Conservation (phyloP, 176 grass and related monocot species). For the Saccharum spontaneum region DNA sequence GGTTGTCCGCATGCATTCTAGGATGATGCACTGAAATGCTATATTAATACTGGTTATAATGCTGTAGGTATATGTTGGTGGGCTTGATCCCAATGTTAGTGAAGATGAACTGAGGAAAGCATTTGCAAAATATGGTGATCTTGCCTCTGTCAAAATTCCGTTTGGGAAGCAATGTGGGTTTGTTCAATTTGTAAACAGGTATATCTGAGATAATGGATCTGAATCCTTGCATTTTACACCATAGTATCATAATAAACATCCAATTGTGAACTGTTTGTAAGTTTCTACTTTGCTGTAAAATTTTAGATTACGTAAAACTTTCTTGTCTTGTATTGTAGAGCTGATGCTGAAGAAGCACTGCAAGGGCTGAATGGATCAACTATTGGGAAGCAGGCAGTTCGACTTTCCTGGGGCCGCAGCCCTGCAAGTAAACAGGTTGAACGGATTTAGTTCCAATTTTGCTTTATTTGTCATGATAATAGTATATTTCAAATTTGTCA, state of each 20-base stretch:
- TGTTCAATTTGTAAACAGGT: constrained; percentile 94
- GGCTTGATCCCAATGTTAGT: constrained; percentile 69
- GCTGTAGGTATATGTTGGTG: constrained; percentile 88
- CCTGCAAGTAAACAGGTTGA: constrained; percentile 85
- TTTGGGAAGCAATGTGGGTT: constrained; percentile 92
- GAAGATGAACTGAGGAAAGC: constrained; percentile 88
- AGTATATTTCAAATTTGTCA: neutral
- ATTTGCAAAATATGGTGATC: constrained; percentile 85
- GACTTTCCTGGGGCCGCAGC: constrained; percentile 93
- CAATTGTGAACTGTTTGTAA: neutral
- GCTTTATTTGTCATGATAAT: neutral
- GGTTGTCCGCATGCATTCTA: neutral
- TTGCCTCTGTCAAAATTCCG: constrained; percentile 94
- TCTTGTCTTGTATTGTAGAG: constrained; percentile 42
- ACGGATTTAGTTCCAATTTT: constrained; percentile 8
- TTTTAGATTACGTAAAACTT: constrained; percentile 9
- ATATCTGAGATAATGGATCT: constrained; percentile 24
- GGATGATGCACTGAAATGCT: neutral
- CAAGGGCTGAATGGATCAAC: constrained; percentile 75
- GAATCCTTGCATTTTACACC: neutral
- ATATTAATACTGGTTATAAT: constrained; percentile 25
- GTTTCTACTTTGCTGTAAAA: neutral
- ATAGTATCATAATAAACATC: constrained; percentile 3
- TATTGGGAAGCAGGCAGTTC: constrained; percentile 84
- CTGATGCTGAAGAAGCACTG: constrained; percentile 95